Evolutionary conservation across 1,139 yeast species (phyloP).

Genomic region (Taiozyma onychis): DNA sequence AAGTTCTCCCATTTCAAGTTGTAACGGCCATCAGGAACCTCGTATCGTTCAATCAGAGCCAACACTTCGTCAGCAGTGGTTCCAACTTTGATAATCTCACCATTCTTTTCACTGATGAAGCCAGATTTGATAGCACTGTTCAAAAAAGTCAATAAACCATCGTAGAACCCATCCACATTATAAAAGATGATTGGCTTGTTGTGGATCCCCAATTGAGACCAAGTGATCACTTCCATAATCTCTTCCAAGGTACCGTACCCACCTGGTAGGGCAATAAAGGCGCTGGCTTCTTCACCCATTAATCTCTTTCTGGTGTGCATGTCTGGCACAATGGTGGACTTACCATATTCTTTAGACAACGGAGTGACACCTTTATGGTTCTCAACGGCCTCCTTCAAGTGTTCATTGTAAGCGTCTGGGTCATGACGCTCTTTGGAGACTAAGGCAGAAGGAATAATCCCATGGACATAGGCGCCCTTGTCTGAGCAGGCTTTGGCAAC

Average conservation of each 20-base stretch:
- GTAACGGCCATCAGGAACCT: constrained; percentile 70
- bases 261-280: constrained; percentile 87
- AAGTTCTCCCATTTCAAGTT: constrained; percentile 61
- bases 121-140: constrained; percentile 52
- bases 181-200: constrained; percentile 71
- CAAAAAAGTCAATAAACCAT: constrained; percentile 58
- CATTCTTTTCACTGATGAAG: constrained; percentile 63
- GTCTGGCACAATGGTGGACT: constrained; percentile 75
- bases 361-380: constrained; percentile 58
- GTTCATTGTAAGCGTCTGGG: constrained; percentile 40
- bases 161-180: constrained; percentile 78
- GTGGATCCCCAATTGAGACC: constrained; percentile 88
- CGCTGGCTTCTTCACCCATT: constrained; percentile 86
- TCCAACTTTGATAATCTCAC: constrained; percentile 66
- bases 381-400: constrained; percentile 37
- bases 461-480: constrained; percentile 72
- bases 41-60: constrained; percentile 51
- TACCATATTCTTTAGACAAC: constrained; percentile 64
- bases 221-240: constrained; percentile 82
- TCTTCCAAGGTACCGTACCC: constrained; percentile 92
- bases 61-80: constrained; percentile 62
- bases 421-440: constrained; percentile 66
- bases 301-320: constrained; percentile 86
- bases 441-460: constrained; percentile 80
- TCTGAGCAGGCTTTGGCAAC: constrained; percentile 70